Conservation (phyloP, 768 basidiomycete genomes). For the Glaciozyma martinii region DNA sequence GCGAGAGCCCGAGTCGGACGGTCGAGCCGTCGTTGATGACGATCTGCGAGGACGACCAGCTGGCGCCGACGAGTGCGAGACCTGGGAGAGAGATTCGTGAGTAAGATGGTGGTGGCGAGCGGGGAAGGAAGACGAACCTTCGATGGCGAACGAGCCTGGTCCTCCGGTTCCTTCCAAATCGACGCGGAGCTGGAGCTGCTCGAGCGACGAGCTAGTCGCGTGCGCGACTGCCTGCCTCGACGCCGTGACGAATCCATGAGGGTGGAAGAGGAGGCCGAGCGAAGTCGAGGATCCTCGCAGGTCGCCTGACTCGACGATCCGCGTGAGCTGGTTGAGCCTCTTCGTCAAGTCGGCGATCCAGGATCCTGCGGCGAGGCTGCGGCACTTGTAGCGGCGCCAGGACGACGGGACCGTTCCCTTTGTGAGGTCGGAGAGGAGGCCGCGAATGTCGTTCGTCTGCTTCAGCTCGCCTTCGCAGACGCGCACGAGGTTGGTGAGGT, state of each 20-base stretch:
- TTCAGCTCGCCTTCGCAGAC: constrained; percentile 81
- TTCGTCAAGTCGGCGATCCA: constrained; percentile 77
- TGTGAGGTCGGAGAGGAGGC: constrained; percentile 75
- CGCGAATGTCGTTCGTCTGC: constrained; percentile 93
- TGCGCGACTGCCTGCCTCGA: constrained; percentile 94
- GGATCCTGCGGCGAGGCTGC: constrained; percentile 60
- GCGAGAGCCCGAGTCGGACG: constrained; percentile 68
- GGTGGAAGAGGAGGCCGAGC: constrained; percentile 89
- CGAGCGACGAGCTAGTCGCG: constrained; percentile 81
- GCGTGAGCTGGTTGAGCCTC: constrained; percentile 73
- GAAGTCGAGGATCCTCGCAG: not conserved
- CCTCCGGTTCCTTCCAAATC: constrained; percentile 74
- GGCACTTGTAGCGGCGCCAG: constrained; percentile 29
- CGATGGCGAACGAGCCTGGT: constrained; percentile 70
- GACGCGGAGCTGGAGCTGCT: constrained; percentile 69
- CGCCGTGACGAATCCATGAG: constrained; percentile 91
- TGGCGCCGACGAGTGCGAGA: constrained; percentile 75
- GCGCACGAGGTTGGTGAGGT: constrained; percentile 68
- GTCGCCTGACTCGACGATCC: constrained; percentile 58
- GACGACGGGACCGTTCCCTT: constrained; percentile 55
- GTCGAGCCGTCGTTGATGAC: constrained; percentile 75
- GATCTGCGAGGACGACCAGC: constrained; percentile 60
- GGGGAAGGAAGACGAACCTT: constrained; percentile 53
- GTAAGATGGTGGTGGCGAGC: not conserved
- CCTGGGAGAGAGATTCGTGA: constrained; percentile 45